Base-by-base conservation (phyloP, 2,329 filamentous ascomycete genomes). In the Talaromyces pinophilus region DNA sequence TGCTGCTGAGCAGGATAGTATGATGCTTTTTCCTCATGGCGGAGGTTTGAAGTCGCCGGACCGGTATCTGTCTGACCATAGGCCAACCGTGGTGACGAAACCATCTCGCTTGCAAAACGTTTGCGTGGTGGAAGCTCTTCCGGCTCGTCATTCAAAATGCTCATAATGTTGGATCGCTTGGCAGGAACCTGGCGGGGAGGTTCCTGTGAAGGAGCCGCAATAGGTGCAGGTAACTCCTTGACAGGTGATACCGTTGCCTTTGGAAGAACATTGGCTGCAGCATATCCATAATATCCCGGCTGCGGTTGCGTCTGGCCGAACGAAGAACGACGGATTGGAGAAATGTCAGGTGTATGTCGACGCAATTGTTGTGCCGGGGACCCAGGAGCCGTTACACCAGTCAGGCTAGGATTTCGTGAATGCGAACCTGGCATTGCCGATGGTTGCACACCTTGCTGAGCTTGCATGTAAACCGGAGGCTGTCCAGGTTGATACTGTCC, bases 91-190 rank as follows among this genome's bases (percentile, higher is more conserved):
- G 66, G 66, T 17, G 59, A 67, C 15, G 59, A 42, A n/a, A 33
- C 42, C 52, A 68, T 69, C 66, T 82, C 81, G 66, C 77, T 75
- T n/a, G 79, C 79, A 62, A 81, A 78, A 10, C 80, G 76, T 68
- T 83, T 83, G 40, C 78, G 76, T 38, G 79, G 81, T 65, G 78
- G 79, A 40, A 80, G 82, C 59, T 83, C 82, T 46, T 81, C 78
- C 0, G 81, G 77, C 65, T 83, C 82, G 60, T 82, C 80, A 67
- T 83, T 84, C 40, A 84, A 72, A 48, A 84, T 79, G 66, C 75
- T 81, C 76, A 82, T 81, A 55, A 84, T 82, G 69, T 83, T 83
- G 1, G 81, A 83, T 46, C 81, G 78, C 70, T 83, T 84, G 1
- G 78, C 80, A 28, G 81, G 80, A 4, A 80, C 77, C 59, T 80